Conservation (phyloP, 2,329 filamentous ascomycete genomes). For the Rutstroemia sp. region DNA sequence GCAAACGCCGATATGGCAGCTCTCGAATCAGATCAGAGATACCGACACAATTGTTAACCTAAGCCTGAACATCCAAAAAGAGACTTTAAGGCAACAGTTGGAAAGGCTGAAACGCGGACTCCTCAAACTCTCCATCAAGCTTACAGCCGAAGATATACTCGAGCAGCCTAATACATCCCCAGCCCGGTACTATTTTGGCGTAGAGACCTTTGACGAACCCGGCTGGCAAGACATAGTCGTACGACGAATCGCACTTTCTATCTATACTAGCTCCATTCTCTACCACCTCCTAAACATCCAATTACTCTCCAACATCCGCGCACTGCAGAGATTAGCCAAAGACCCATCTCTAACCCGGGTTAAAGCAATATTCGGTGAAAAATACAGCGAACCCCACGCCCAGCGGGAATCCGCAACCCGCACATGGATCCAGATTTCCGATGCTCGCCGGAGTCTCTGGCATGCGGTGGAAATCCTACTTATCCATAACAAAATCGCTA, state of each 20-base stretch:
- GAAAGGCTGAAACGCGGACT: constrained; percentile 15
- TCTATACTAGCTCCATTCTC: constrained; percentile 31
- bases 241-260: constrained; percentile 26
- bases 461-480: constrained; percentile 31
- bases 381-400: constrained; percentile 11
- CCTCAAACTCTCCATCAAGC: constrained; percentile 12
- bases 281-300: constrained; percentile 34
- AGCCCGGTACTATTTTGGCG: constrained; percentile 20
- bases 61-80: constrained; percentile 11
- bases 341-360: constrained; percentile 5
- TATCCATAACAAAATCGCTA: constrained; percentile 11
- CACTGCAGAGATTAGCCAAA: constrained; percentile 27
- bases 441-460: constrained; percentile 29
- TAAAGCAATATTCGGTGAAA: background rate
- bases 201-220: constrained; percentile 16
- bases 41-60: background rate
- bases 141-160: constrained; percentile 4
- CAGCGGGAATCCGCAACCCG: constrained; percentile 18
- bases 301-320: constrained; percentile 31
- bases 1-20: constrained; percentile 17
- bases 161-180: constrained; percentile 12
- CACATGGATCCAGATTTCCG: constrained; percentile 28
- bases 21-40: constrained; percentile 2
- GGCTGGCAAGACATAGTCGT: constrained; percentile 14
- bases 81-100: constrained; percentile 16